These are phyloP conservation scores for Vitis rupestris DNA, from an alignment of 164 flowering plant species.

Conservation along the genomic window DNA sequence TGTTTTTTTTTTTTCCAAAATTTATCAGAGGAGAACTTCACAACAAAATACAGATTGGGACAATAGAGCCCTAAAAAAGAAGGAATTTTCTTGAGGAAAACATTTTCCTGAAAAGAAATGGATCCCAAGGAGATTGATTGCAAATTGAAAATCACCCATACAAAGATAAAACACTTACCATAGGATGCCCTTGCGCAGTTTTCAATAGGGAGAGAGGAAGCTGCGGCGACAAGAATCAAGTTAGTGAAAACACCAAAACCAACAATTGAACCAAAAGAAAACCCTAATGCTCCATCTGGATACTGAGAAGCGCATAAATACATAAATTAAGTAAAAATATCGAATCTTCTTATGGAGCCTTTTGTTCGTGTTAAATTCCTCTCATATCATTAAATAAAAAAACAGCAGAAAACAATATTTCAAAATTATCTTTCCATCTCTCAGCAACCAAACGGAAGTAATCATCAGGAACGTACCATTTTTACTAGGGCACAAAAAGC, in stretches of 20 bases:
- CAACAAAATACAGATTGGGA: no score
- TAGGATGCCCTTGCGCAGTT: slow-evolving; percentile 95
- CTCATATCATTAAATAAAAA: no score
- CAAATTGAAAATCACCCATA: not conserved
- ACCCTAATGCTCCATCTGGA: not conserved
- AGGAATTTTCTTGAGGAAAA: no score
- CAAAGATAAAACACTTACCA: slow-evolving; percentile 48
- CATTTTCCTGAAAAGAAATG: not conserved
- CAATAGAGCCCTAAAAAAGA: no score
- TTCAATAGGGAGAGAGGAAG: slow-evolving; percentile 89
- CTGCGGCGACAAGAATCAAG: slow-evolving; percentile 33
- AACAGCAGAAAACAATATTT: no score
- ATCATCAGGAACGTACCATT: slow-evolving; percentile 2
- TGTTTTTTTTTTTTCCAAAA: no score
- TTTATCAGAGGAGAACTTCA: no score
- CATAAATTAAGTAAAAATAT: not conserved
- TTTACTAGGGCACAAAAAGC: not conserved
- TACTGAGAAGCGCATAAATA: not conserved
- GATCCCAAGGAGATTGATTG: not conserved
- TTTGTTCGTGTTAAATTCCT: no score
- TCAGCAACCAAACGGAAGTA: not conserved
- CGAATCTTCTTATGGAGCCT: no score
- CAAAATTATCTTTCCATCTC: not conserved
- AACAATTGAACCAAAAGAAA: not conserved
- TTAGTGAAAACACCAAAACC: not conserved